phyloP scores from a whole-genome alignment of 805 yeast species.

The Wickerhamiella spandovensis region DNA sequence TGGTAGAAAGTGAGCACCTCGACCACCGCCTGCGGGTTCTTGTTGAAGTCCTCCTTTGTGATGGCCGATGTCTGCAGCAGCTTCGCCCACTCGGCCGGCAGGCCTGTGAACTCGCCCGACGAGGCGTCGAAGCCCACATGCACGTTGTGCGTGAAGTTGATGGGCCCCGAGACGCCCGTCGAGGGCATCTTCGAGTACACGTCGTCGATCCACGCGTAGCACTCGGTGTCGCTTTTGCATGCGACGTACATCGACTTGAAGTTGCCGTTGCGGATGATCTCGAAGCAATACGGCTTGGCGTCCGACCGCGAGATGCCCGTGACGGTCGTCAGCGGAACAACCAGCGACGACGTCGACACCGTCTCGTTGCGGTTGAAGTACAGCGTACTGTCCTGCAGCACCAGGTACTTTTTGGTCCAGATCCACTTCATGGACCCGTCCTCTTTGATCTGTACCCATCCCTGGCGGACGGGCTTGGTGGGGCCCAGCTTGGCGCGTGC shows the following conservation, averaged over 20 bases:
- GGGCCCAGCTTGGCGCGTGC: constrained; percentile 1
- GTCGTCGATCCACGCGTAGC: constrained; percentile 83
- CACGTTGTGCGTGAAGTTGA: constrained; percentile 87
- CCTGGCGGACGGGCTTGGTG: constrained; percentile 32
- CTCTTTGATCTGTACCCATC: constrained; percentile 88
- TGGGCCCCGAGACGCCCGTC: constrained; percentile 69
- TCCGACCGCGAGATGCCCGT: constrained; percentile 54
- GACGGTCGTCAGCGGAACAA: constrained; percentile 44
- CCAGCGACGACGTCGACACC: constrained; percentile 16
- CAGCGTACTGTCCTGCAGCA: constrained; percentile 59
- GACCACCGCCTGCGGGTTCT: constrained; percentile 87
- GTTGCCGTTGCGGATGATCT: constrained; percentile 36
- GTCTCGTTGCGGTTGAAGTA: constrained; percentile 60
- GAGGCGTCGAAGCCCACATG: constrained; percentile 84
- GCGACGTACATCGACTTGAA: constrained; percentile 58
- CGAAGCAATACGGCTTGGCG: constrained; percentile 68
- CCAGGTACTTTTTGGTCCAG: constrained; percentile 84
- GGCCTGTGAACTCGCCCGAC: constrained; percentile 79
- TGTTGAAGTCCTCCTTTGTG: constrained; percentile 73
- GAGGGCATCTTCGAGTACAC: constrained; percentile 36
- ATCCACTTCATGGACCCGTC: constrained; percentile 74
- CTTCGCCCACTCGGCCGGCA: constrained; percentile 88
- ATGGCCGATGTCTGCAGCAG: constrained; percentile 76
- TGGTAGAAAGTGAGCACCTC: constrained; percentile 74
- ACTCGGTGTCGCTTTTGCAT: constrained; percentile 64